Base-by-base conservation (phyloP, 129 eudicot species). In the Centaurea solstitialis region DNA sequence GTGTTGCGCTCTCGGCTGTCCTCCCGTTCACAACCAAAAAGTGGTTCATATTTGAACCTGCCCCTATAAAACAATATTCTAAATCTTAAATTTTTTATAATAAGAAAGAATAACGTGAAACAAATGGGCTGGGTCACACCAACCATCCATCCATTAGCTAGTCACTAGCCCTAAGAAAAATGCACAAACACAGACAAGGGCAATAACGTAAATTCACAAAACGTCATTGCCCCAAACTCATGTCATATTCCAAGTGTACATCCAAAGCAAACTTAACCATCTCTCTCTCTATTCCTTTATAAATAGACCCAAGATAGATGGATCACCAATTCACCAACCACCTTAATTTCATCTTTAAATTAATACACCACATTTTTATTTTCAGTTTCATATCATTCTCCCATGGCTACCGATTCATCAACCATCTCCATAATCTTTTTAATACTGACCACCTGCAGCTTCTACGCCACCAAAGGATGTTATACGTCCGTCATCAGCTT, bases 401-500 rank as follows among this genome's bases (percentile, higher is more conserved):
- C 23, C 77, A 82, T 83, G 86, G 86, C 82, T n/a, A n/a, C n/a
- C 5, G 11, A 70, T 39, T 76, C 77, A 39, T 70, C 39, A 70
- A 6, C 77, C 57, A 1, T 83, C 40, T 43, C 11, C 65, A 78
- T 11, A 45, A 74, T 78, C 45, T 5, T 77, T 71, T 21, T 76
- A 62, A 61, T 20, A 9, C n/a, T 70, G 1, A 64, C 68, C 7
- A 26, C 65, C 2, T 40, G 57, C 64, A 77, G 35, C 78, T 10
- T 77, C 13, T 57, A 76, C 73, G 77, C 24, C 21, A 38, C 24
- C 21, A 38, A 73, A 26, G 88, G 76, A 40, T 87, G 86, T 61
- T 88, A 76, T 75, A 67, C 89, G 4, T 86, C 93, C 0, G 91
- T 93, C 22, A 89, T 86, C 67, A 91, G 97, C 87, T 93, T 93